Conservation (phyloP, 257 asterid species). For the Capsicum chinense region DNA sequence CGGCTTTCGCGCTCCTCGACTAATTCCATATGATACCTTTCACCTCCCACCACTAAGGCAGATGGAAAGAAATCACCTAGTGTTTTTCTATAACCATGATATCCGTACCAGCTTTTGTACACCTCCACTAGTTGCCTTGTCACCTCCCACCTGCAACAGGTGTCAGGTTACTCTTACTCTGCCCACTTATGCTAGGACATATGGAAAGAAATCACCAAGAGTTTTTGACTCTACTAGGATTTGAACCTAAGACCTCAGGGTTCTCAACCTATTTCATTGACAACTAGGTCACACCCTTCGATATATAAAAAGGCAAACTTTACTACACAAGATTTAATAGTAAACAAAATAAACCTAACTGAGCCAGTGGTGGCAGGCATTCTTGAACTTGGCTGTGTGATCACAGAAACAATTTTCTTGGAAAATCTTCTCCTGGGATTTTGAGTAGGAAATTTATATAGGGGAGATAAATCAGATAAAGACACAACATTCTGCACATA, state of each 20-base stretch:
- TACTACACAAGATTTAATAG: not conserved
- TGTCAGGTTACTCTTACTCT: not conserved
- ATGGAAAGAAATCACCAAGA: not conserved
- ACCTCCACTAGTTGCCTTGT: not conserved
- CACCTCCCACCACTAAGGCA: not conserved
- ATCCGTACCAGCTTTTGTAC: not conserved
- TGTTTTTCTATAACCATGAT: no score
- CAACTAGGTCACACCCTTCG: not conserved
- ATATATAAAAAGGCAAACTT: constrained; percentile 5
- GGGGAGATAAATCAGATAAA: not conserved
- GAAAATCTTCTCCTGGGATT: constrained; percentile 49
- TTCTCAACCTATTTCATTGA: not conserved
- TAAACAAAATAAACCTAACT: constrained; percentile 38
- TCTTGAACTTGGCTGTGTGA: constrained; percentile 77
- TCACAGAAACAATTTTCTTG: constrained; percentile 66
- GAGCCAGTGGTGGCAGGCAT: constrained; percentile 80
- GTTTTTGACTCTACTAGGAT: not conserved
- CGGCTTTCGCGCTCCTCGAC: not conserved
- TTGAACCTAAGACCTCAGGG: not conserved
- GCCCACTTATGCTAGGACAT: not conserved
- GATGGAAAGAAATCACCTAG: not conserved
- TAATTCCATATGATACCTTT: not conserved
- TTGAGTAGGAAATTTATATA: not conserved
- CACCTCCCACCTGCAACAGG: not conserved
- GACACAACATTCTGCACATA: not conserved